Percentiles rank a stretch among this genome's conserved stretches.
These are phyloP conservation scores for Fusarium stilboides DNA, from an alignment of 2,329 filamentous ascomycete species.

Conservation along the genomic window DNA sequence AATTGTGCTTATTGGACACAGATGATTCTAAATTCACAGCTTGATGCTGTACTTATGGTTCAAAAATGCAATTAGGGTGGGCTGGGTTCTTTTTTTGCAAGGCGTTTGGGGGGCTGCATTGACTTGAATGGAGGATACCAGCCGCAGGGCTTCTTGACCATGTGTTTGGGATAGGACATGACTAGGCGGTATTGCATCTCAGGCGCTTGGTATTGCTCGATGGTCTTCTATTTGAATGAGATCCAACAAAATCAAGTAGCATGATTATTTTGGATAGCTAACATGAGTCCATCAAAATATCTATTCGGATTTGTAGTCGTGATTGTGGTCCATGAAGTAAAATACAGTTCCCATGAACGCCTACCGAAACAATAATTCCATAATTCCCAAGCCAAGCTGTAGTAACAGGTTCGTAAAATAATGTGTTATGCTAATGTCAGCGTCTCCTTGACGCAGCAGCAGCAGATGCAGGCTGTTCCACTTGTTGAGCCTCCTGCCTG, in stretches of 20 bases:
- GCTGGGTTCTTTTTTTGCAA: constrained; percentile 39
- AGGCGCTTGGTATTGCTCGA: constrained; percentile 27
- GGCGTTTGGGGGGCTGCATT: constrained; percentile 45
- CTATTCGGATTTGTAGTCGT: constrained; percentile 15
- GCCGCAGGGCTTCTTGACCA: constrained; percentile 21
- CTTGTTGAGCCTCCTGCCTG: constrained; percentile 68
- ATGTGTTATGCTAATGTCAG: constrained; percentile 30
- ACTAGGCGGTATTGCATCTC: constrained; percentile 29
- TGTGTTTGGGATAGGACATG: constrained; percentile 28
- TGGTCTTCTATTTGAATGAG: constrained; percentile 19
- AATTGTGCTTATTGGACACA: constrained; percentile 66
- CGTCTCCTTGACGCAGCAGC: constrained; percentile 50
- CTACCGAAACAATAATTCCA: constrained; percentile 8
- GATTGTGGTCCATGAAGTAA: background rate
- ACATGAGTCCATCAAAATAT: constrained; percentile 16
- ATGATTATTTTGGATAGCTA: constrained; percentile 24
- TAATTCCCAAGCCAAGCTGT: background rate
- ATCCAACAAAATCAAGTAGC: constrained; percentile 18
- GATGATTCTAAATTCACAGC: constrained; percentile 51
- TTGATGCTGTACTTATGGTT: constrained; percentile 17
- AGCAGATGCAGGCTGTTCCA: constrained; percentile 57
- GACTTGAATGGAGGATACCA: constrained; percentile 27
- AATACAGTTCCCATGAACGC: constrained; percentile 32
- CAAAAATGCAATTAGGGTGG: constrained; percentile 7
- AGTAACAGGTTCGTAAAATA: background rate